phyloP scores from a whole-genome alignment of 805 yeast species.

The Ogataea degrootiae region DNA sequence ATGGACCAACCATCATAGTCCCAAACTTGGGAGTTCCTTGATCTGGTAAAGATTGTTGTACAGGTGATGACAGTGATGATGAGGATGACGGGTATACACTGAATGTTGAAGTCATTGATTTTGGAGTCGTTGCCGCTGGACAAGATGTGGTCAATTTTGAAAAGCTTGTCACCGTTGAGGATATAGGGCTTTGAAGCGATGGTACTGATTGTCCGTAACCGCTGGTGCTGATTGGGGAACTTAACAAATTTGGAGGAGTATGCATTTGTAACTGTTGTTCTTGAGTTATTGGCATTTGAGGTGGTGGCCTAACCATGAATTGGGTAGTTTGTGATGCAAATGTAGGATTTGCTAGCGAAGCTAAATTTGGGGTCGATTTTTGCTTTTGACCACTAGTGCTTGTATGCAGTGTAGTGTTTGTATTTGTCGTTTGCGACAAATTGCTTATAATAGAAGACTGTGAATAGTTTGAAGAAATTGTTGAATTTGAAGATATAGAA shows the following conservation, averaged over 20 bases:
- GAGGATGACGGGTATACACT: neutral
- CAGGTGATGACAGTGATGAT: no score
- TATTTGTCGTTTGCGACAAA: neutral
- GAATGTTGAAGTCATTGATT: neutral
- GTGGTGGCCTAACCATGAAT: neutral
- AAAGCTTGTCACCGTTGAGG: constrained; percentile 18
- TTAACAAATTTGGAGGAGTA: neutral
- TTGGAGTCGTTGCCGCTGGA: neutral
- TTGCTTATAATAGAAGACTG: constrained; percentile 1
- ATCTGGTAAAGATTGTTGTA: no score
- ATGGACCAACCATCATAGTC: no score
- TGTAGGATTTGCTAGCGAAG: neutral
- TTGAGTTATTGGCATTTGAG: constrained; percentile 3
- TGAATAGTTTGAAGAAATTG: neutral
- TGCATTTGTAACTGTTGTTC: neutral
- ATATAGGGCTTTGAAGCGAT: constrained; percentile 15
- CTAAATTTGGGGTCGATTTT: neutral
- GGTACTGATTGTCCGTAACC: neutral
- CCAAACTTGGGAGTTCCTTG: no score
- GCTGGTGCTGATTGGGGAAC: neutral
- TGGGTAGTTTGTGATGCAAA: neutral
- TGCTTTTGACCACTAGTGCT: neutral
- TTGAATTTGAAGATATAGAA: constrained; percentile 14
- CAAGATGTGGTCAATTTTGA: constrained; percentile 14
- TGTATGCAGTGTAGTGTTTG: neutral